Evolutionary conservation across 1,284 basidiomycete genomes (phyloP).

Genomic region (Marasmius sp.): DNA sequence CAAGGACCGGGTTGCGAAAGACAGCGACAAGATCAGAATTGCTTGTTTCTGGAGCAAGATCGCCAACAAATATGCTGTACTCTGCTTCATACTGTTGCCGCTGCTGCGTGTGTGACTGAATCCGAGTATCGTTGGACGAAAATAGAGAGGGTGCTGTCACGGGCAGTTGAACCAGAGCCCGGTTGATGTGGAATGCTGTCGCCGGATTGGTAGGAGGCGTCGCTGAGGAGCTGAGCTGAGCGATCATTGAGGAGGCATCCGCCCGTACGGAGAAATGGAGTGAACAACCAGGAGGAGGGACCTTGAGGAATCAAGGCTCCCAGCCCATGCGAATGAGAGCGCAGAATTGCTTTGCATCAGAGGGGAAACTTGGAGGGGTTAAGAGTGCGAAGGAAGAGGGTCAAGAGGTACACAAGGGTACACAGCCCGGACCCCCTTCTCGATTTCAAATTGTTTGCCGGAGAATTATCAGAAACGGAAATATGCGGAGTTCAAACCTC

Average conservation of each 20-base stretch:
- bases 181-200: slow-evolving; percentile 75
- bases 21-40: slow-evolving; percentile 87
- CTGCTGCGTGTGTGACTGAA: slow-evolving; percentile 38
- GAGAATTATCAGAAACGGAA: too few species aligned
- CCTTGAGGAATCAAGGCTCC: slow-evolving; percentile 70
- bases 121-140: slow-evolving; percentile 27
- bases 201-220: slow-evolving; percentile 63
- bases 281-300: slow-evolving; percentile 73
- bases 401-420: not conserved
- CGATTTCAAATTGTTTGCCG: too few species aligned
- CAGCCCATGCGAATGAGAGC: slow-evolving; percentile 63
- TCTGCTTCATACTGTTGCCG: slow-evolving; percentile 68
- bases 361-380: not conserved
- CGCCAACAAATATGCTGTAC: slow-evolving; percentile 90
- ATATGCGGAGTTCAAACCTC: too few species aligned
- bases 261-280: slow-evolving; percentile 76
- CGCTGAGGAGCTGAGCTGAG: slow-evolving; percentile 57
- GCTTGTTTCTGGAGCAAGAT: slow-evolving; percentile 85
- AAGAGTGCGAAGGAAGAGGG: not conserved
- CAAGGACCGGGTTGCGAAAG: slow-evolving; percentile 81
- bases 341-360: slow-evolving; percentile 75
- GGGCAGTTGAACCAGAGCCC: slow-evolving; percentile 65
- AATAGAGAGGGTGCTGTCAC: slow-evolving; percentile 37
- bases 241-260: slow-evolving; percentile 70
- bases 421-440: too few species aligned